Evolutionary conservation across 2,329 filamentous ascomycete genomes (phyloP).

Genomic region (Cryphonectria carpinicola): DNA sequence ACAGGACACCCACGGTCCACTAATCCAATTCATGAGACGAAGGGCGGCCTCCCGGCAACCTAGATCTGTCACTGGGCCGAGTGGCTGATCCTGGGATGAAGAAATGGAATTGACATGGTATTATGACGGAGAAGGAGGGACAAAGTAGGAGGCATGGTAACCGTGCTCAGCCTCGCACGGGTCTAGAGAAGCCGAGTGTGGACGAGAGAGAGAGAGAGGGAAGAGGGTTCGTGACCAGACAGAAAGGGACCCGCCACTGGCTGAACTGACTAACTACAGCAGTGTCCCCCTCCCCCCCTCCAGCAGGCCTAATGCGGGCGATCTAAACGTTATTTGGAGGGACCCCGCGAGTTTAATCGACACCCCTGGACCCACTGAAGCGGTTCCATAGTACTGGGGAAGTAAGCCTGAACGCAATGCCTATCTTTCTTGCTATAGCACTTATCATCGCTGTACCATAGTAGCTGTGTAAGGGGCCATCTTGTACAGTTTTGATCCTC

Average conservation of each 20-base stretch:
- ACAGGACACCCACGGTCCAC: slow-evolving; percentile 3
- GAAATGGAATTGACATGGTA: background rate
- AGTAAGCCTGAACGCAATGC: slow-evolving; percentile 7
- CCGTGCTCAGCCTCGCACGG: slow-evolving; percentile 23
- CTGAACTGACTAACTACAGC: background rate
- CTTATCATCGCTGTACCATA: background rate
- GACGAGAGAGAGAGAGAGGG: background rate
- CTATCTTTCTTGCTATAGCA: background rate
- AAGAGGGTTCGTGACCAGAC: background rate
- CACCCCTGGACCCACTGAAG: background rate
- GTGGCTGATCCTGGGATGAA: slow-evolving; percentile 14
- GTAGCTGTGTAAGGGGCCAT: background rate
- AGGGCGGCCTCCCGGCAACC: slow-evolving; percentile 8
- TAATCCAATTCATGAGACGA: background rate
- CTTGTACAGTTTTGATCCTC: background rate
- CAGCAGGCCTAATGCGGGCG: slow-evolving; percentile 16
- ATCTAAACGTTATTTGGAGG: slow-evolving; percentile 29
- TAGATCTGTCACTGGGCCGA: background rate
- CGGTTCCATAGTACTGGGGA: background rate
- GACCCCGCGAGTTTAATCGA: slow-evolving; percentile 16
- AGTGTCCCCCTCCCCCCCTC: no score
- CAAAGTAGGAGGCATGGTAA: background rate
- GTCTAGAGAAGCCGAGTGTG: slow-evolving; percentile 19
- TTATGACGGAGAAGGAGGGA: slow-evolving; percentile 1
- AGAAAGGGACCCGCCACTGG: slow-evolving; percentile 7